Evolutionary conservation across 805 yeast genomes (phyloP), one percentile per base, ranked within the genome.

Genomic region (Starmera caribaea): DNA sequence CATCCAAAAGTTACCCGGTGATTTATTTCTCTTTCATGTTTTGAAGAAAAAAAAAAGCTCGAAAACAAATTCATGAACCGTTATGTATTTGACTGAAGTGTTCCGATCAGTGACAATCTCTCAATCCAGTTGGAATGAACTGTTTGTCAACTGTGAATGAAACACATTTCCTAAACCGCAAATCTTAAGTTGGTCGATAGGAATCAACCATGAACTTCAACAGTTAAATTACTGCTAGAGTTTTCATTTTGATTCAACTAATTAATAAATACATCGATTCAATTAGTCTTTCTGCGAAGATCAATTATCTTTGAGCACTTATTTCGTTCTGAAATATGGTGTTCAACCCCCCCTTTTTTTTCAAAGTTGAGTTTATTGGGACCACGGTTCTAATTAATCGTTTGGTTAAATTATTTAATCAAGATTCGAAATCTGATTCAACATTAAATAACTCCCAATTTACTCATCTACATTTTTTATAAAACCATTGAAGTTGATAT

Each of bases 251-350:
- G 26, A 21, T 21, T 21, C 26, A 21, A 21, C 26, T 21, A 21
- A 21, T 21, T 21, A 21, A 21, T 21, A 21, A 15, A 53, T 31
- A 51, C 47, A 53, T 49, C 54, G 55, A 41, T 39, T 47, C 55
- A 53, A 54, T 54, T 53, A 48, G 58, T 54, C 58, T 51, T 44
- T 51, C 50, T 54, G 58, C 58, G 54, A 46, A 54, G 53, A 54
- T 31, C 24, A 43, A 50, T n/a, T 13, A 13, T 10, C 9, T 29
- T 29, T 33, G n/a, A 24, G 3, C 16, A 24, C 5, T 8, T 33
- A 9, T 17, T 33, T 33, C 35, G 35, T 33, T 33, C 26, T 33
- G 35, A 33, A 24, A 12, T 26, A 7, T 16, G 5, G 17, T 31
- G 33, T 3, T 31, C 16, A 12, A 12, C 11, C 29, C 11, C n/a